Conservation (phyloP, 2,329 filamentous ascomycete genomes). For the Ascochyta fabae region DNA sequence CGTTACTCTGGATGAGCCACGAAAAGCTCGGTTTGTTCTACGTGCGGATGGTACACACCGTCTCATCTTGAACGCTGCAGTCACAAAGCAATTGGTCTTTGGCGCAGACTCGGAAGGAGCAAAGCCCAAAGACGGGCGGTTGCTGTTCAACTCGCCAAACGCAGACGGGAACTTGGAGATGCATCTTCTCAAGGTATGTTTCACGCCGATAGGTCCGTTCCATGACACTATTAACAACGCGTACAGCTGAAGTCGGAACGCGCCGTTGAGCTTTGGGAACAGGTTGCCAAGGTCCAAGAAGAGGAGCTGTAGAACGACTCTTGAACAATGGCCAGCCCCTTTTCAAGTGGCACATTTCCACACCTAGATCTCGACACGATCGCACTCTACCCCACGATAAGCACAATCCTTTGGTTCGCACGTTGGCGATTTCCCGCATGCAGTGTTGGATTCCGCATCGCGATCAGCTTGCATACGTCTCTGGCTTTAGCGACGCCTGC, state of each 20-base stretch:
- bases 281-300: slow-evolving; percentile 31
- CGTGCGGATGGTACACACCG: slow-evolving; percentile 88
- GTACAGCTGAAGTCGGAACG: slow-evolving; percentile 30
- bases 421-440: neutral
- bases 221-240: slow-evolving; percentile 12
- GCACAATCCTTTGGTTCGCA: neutral
- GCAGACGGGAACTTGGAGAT: slow-evolving; percentile 59
- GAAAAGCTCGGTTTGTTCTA: slow-evolving; percentile 78
- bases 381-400: neutral
- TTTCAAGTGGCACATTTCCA: neutral
- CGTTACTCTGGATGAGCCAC: slow-evolving; percentile 46
- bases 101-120: slow-evolving; percentile 68
- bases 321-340: neutral
- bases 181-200: slow-evolving; percentile 63
- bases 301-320: slow-evolving; percentile 28
- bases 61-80: slow-evolving; percentile 82
- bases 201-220: neutral
- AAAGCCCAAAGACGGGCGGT: slow-evolving; percentile 73
- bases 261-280: slow-evolving; percentile 34
- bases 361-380: neutral
- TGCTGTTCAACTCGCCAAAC: slow-evolving; percentile 67
- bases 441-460: neutral
- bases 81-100: slow-evolving; percentile 80
- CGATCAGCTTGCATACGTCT: slow-evolving; percentile 5
- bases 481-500: neutral